A percentile compares a stretch with the other conserved stretches of the same genome.
Conservation (phyloP, 192 early-diverging fungal species). For the Coemansia sp. region DNA sequence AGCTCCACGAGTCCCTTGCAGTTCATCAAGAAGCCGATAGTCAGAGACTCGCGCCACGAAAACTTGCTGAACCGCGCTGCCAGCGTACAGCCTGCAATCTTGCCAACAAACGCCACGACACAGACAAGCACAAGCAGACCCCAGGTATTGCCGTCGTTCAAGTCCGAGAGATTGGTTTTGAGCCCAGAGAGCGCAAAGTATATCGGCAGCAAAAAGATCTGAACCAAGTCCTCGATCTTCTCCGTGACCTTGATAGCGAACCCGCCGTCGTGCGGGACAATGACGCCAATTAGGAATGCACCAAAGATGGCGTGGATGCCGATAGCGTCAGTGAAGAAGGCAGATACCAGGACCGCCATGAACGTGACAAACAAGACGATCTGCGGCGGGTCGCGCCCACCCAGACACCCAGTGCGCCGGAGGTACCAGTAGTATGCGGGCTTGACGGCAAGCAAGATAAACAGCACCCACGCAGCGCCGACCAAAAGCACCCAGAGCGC, state of each 20-base stretch:
- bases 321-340: constrained; percentile 83
- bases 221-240: constrained; percentile 90
- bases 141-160: constrained; percentile 76
- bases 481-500: constrained; percentile 86
- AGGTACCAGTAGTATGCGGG: constrained; percentile 61
- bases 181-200: constrained; percentile 95
- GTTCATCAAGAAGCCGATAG: constrained; percentile 93
- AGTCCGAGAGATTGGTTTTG: constrained; percentile 80
- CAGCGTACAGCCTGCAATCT: constrained; percentile 79
- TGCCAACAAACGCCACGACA: constrained; percentile 79
- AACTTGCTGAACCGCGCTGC: constrained; percentile 72
- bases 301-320: constrained; percentile 97
- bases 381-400: constrained; percentile 45
- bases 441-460: constrained; percentile 70
- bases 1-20: constrained; percentile 96
- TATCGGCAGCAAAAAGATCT: constrained; percentile 86
- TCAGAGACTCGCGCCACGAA: constrained; percentile 81
- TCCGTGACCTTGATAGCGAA: constrained; percentile 88
- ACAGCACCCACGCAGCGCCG: constrained; percentile 68
- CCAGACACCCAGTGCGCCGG: constrained; percentile 36
- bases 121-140: constrained; percentile 78
- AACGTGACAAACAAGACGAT: constrained; percentile 74
- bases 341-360: constrained; percentile 70
- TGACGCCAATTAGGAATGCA: constrained; percentile 84
- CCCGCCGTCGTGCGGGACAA: constrained; percentile 86